These are phyloP conservation scores for Morella rubra DNA, from an alignment of 306 rosid species.

Conservation along the genomic window DNA sequence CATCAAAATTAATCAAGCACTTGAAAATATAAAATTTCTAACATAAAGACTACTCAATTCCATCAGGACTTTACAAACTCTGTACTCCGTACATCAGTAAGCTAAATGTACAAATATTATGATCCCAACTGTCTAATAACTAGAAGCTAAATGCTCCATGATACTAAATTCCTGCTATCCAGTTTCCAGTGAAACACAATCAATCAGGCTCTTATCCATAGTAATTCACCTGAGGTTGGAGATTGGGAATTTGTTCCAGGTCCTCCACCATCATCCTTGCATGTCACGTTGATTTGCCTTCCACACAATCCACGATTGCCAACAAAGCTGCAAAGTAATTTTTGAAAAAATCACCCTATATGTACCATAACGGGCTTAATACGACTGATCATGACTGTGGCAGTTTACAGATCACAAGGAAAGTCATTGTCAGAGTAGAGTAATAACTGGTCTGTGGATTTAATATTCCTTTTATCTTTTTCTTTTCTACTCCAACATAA, in stretches of 20 bases:
- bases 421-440: not conserved
- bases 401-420: not conserved
- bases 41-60: conserved; percentile 12
- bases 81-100: not conserved
- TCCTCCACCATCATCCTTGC: conserved; percentile 58
- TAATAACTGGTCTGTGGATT: not conserved
- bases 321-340: conserved; percentile 57
- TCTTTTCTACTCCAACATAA: not conserved
- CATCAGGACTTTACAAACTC: conserved; percentile 15
- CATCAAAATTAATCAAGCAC: conserved; percentile 8
- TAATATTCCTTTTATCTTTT: not conserved
- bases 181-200: conserved; percentile 10
- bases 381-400: conserved; percentile 9
- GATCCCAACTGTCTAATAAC: conserved; percentile 10
- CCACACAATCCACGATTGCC: conserved; percentile 98
- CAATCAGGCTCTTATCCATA: conserved; percentile 16
- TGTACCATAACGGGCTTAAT: not conserved
- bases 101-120: conserved; percentile 11
- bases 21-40: conserved; percentile 16
- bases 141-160: conserved; percentile 7
- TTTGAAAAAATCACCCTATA: not conserved
- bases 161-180: conserved; percentile 12
- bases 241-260: conserved; percentile 43
- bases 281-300: conserved; percentile 53
- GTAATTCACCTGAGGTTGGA: conserved; percentile 50